Conservation (phyloP, 2,329 filamentous ascomycete species). For the Waltergamsia citrina region DNA sequence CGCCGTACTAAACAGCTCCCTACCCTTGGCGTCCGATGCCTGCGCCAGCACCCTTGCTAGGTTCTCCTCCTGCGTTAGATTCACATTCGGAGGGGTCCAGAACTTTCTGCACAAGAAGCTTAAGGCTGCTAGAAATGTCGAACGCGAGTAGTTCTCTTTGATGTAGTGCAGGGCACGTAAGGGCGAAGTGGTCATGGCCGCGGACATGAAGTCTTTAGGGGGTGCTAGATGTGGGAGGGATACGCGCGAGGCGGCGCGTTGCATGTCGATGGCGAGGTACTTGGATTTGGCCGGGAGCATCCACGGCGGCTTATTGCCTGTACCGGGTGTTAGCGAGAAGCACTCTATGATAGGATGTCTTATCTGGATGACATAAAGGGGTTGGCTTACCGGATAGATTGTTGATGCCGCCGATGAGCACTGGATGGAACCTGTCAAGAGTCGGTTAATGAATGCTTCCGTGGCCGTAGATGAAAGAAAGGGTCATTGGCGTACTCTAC, state of each 20-base stretch:
- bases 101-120: conserved; percentile 47
- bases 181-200: conserved; percentile 38
- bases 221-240: conserved; percentile 23
- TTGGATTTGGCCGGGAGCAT: conserved; percentile 55
- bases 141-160: conserved; percentile 42
- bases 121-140: conserved; percentile 43
- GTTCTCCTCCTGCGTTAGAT: conserved; percentile 50
- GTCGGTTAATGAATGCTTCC: not conserved
- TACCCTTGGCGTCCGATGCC: conserved; percentile 14
- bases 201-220: conserved; percentile 33
- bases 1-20: conserved; percentile 33
- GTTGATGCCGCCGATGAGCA: conserved; percentile 63
- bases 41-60: conserved; percentile 28
- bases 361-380: not conserved
- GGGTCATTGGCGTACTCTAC: conserved; percentile 46
- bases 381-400: conserved; percentile 37
- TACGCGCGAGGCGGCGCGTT: conserved; percentile 26
- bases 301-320: conserved; percentile 73
- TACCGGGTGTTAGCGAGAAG: too few species aligned
- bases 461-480: not conserved
- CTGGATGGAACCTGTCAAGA: conserved; percentile 44
- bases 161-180: conserved; percentile 59
- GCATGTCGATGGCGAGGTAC: conserved; percentile 37
- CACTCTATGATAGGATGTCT: too few species aligned
- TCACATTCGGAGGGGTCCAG: conserved; percentile 49